Conservation (phyloP, 805 yeast species). For the Cyberlindnera americana region DNA sequence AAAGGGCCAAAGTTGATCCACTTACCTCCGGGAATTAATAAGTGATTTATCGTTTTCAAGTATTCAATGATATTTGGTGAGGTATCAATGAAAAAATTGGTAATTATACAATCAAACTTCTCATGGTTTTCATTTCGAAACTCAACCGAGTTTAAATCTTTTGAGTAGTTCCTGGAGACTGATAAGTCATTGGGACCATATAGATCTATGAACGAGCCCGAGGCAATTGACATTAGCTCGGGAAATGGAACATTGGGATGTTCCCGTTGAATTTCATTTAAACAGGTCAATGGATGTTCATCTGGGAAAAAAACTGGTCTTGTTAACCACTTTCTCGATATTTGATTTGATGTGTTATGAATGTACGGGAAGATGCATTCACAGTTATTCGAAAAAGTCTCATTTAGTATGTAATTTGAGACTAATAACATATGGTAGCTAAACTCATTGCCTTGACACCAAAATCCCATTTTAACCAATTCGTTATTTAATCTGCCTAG, state of each 20-base stretch:
- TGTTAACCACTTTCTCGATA: conserved; percentile 42
- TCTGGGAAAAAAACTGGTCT: conserved; percentile 55
- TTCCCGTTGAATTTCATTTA: too few relatives aligned
- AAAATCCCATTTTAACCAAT: conserved; percentile 50
- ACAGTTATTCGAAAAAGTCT: conserved; percentile 36
- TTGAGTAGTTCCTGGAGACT: conserved; percentile 16
- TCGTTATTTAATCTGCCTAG: conserved; percentile 58
- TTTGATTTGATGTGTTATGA: conserved; percentile 47
- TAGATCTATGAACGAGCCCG: conserved; percentile 69
- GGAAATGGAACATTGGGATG: conserved; percentile 40
- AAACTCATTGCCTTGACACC: conserved; percentile 66
- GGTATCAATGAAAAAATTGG: conserved; percentile 64
- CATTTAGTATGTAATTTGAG: conserved; percentile 52
- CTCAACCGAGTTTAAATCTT: conserved; percentile 35
- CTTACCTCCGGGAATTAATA: conserved; percentile 41
- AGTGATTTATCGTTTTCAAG: conserved; percentile 39
- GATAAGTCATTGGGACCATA: conserved; percentile 46
- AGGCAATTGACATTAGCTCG: conserved; percentile 64
- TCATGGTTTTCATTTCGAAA: conserved; percentile 40
- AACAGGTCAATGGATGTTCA: conserved; percentile 41
- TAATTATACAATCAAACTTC: conserved; percentile 44
- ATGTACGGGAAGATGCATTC: conserved; percentile 51
- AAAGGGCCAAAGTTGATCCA: conserved; percentile 72
- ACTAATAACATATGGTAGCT: conserved; percentile 61
- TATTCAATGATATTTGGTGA: conserved; percentile 58